A percentile compares a stretch with the other conserved stretches of the same genome.
phyloP scores from a whole-genome alignment of 371 early-diverging fungal genomes.

The Dentiscutata heterogama region DNA sequence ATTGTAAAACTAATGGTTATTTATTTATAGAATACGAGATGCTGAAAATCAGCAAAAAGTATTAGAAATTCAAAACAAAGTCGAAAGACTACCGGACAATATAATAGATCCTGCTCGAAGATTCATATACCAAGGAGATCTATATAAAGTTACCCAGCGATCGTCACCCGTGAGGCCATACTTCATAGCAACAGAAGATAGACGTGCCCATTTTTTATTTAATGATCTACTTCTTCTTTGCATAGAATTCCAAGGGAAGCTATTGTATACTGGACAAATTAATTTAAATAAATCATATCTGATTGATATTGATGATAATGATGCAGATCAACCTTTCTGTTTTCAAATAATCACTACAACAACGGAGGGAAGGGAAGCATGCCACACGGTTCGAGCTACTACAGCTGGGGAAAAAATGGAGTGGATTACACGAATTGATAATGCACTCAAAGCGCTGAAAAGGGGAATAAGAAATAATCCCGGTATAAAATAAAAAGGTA shows the following conservation, averaged over 20 bases:
- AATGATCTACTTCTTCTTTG: conserved; percentile 40
- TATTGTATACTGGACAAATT: conserved; percentile 22
- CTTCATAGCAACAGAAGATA: conserved; percentile 9
- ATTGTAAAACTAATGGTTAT: not conserved
- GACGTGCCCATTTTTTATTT: conserved; percentile 41
- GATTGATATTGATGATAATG: conserved; percentile 18
- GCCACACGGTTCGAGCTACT: conserved; percentile 26
- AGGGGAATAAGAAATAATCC: conserved; percentile 21
- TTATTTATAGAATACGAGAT: conserved; percentile 39
- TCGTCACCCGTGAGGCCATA: not conserved
- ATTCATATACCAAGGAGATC: conserved; percentile 38
- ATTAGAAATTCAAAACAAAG: conserved; percentile 37
- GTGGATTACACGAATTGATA: conserved; percentile 34
- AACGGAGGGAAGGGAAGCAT: not conserved
- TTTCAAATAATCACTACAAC: conserved; percentile 31
- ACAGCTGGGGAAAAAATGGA: conserved; percentile 25
- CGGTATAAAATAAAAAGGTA: too few relatives aligned
- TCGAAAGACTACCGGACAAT: not conserved
- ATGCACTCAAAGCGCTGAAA: conserved; percentile 12
- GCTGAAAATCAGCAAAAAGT: conserved; percentile 46
- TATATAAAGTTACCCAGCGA: conserved; percentile 30
- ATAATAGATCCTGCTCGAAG: conserved; percentile 45
- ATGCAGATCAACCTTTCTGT: conserved; percentile 27
- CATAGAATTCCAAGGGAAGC: conserved; percentile 30
- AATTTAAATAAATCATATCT: conserved; percentile 15